Evolutionary conservation across 805 yeast species (phyloP), one percentile per base, ranked within the genome.

Genomic region (Teunomyces barrocoloradensis): DNA sequence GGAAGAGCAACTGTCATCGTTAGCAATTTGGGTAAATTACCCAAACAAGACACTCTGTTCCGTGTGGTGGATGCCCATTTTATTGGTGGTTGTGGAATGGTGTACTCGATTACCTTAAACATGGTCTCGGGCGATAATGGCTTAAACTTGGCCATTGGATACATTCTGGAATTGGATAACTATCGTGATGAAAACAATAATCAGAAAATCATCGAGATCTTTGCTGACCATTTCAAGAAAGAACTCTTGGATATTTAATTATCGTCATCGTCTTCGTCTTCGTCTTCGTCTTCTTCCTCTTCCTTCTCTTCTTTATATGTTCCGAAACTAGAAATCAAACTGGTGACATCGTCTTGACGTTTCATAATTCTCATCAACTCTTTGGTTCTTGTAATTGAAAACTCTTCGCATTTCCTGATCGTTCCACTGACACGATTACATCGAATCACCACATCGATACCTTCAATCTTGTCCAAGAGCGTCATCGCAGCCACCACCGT

Each of bases 401-500:
- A 79, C 53, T 82, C 78, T 60, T 91, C 96, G 53, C 95, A 80
- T 59, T 88, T 89, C 60, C 83, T 84, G 28, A 91, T 90, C 0
- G 97, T 89, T 0, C 97, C 98, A 58, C 96, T 84, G 0, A 88
- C 81, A 48, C 85, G 86, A 4, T 78, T 67, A 25, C 87, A 84
- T 46, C 83, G 73, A 12, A 90, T 63, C 9, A 85, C 75, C 4
- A 82, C 78, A 5, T 68, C 66, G 27, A 59, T 59, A 18, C 77
- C 81, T 13, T 75, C 82, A 2, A 89, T 57, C 25, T 68, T 67
- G 34, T 71, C 72, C 9, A 85, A 78, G 42, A 83, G 62, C 1
- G 81, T 69, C 50, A 92, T 62, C 0, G 96, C 88, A 0, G 85
- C 88, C 48, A 88, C 71, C 1, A 89, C 79, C 3, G 78, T 56